phyloP scores from a whole-genome alignment of 2,329 filamentous ascomycete genomes.

The Colletotrichum tropicicola region DNA sequence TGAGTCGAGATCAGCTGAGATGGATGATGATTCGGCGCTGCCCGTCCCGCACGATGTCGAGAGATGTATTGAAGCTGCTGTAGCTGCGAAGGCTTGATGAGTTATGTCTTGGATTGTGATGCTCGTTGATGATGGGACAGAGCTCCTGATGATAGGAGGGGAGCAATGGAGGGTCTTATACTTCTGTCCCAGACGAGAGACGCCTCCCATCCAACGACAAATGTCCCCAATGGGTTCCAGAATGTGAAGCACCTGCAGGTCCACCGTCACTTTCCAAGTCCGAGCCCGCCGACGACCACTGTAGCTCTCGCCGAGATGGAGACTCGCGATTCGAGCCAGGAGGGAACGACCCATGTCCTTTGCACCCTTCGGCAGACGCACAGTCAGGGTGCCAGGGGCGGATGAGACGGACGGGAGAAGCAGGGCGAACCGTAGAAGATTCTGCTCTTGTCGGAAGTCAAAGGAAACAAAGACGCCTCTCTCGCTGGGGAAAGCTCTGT shows the following conservation, averaged over 20 bases:
- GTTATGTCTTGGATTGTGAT: background rate
- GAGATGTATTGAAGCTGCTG: background rate
- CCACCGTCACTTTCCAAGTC: constrained; percentile 1
- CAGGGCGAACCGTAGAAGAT: background rate
- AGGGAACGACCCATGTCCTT: background rate
- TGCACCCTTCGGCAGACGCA: background rate
- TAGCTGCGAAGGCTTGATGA: background rate
- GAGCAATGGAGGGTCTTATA: constrained; percentile 14
- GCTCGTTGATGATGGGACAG: background rate
- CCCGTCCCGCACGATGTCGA: background rate
- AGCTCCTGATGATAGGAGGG: background rate
- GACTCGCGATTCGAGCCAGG: background rate
- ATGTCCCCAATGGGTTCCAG: background rate
- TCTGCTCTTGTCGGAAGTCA: background rate
- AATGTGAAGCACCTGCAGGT: background rate
- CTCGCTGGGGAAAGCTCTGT: background rate
- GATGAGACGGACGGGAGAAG: constrained; percentile 8
- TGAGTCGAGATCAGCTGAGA: background rate
- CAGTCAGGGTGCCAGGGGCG: background rate
- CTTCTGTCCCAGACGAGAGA: background rate
- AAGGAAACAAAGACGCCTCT: background rate
- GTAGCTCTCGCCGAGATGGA: background rate
- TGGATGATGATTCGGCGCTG: background rate
- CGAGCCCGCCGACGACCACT: background rate
- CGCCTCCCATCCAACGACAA: background rate